A percentile compares a stretch with the other conserved stretches of the same genome.
These are phyloP conservation scores for Rhamnella rubrinervis DNA, from an alignment of 331 rosid genomes.

Conservation along the genomic window DNA sequence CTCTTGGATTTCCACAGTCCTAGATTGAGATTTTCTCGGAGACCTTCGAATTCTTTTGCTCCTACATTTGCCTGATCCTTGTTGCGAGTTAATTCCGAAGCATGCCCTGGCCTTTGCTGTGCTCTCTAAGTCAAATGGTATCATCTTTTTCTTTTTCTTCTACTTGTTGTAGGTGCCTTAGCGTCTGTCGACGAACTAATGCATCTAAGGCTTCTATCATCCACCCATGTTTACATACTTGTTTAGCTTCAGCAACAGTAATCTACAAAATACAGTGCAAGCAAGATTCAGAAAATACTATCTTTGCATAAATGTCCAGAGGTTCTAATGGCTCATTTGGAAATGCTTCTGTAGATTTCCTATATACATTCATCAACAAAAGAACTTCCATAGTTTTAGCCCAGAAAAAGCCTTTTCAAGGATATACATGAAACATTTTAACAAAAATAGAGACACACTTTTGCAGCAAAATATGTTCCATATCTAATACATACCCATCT, in stretches of 20 bases:
- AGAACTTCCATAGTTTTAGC: too few species aligned
- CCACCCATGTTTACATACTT: constrained; percentile 74
- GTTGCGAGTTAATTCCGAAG: constrained; percentile 14
- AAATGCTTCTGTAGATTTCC: neutral
- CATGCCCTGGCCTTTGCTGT: neutral
- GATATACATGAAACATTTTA: neutral
- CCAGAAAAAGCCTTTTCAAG: neutral
- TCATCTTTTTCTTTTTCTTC: constrained; percentile 9
- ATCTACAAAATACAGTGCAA: constrained; percentile 45
- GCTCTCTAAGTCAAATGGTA: constrained; percentile 26
- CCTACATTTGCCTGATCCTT: constrained; percentile 22
- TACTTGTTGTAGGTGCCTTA: constrained; percentile 2
- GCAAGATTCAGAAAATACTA: constrained; percentile 25
- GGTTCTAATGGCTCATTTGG: neutral
- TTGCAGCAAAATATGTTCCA: neutral
- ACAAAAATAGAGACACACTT: neutral
- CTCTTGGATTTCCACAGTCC: neutral
- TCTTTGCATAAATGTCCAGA: neutral
- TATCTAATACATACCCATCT: constrained; percentile 60
- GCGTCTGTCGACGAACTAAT: constrained; percentile 45
- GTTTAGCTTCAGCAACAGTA: constrained; percentile 71
- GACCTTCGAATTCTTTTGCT: constrained; percentile 17
- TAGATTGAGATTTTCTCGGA: neutral
- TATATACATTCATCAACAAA: too few species aligned
- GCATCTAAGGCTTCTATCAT: constrained; percentile 80